Base-by-base conservation (phyloP, 1,284 basidiomycete species). In the Pisolithus thermaeus region DNA sequence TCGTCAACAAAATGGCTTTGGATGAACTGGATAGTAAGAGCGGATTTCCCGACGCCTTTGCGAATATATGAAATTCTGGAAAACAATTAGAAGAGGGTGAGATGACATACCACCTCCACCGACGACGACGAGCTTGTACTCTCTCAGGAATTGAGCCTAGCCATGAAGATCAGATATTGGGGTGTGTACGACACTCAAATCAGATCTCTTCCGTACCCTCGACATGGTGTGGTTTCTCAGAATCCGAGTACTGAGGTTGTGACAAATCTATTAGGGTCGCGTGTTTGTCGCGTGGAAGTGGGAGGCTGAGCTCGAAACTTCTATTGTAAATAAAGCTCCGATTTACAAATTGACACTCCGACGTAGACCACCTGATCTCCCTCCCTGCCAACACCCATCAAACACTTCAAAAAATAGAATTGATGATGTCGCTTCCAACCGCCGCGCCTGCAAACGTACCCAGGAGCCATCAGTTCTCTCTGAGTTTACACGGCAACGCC, bases 1-100 rank as follows among this genome's bases (percentile, higher is more conserved):
- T 98, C 96, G 70, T 97, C 93, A 48, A 98, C 94, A 69, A 99
- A 99, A 72, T 97, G 91, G 59, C 86, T 89, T 69, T 95, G 91
- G 61, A 97, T 97, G 77, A 98, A 98, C 70, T 97, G 95, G 66
- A 98, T 97, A 44, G 96, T 98, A 71, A 97, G 74, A 23, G 93
- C 93, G 44, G 90, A 96, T 78, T 98, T 97, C 59, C 95, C 95
- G 60, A 97, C 94, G 79, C 92, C 93, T 93, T 57, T n/a, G 12
- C 11, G 7, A 9, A 30, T 43, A 14, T n/a, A 18, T 22, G 14
- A 23, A 37, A 30, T 16, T 5, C 4, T 53, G 46, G 47, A 49
- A 50, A 18, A 38, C 41, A 30, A 2, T 3, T 30, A 5, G 35
- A 11, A 18, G 41, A 9, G 4, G 28, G 28, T 37, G 12, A 37